Evolutionary conservation across 2,329 filamentous ascomycete genomes (phyloP).

Genomic region (Neonectria faginata): DNA sequence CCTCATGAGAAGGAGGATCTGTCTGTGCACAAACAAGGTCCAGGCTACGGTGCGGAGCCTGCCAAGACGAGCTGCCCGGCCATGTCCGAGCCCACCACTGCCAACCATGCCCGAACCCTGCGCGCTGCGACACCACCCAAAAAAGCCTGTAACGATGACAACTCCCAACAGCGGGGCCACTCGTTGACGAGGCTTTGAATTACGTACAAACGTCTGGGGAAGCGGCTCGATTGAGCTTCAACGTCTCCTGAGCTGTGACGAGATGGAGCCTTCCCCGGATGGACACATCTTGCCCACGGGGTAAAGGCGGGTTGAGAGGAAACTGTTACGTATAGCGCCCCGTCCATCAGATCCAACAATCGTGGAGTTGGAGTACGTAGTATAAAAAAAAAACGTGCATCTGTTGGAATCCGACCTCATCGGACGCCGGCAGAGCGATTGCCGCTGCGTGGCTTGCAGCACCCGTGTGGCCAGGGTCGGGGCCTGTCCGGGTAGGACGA

Average conservation of each 20-base stretch:
- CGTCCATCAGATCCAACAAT: slow-evolving; percentile 35
- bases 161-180: slow-evolving; percentile 31
- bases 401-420: slow-evolving; percentile 19
- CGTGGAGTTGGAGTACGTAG: slow-evolving; percentile 34
- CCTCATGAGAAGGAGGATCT: slow-evolving; percentile 5
- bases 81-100: slow-evolving; percentile 41
- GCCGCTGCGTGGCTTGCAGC: slow-evolving; percentile 34
- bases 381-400: slow-evolving; percentile 25
- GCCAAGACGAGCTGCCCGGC: slow-evolving; percentile 36
- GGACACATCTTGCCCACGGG: slow-evolving; percentile 39
- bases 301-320: slow-evolving; percentile 35
- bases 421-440: slow-evolving; percentile 32
- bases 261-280: slow-evolving; percentile 45
- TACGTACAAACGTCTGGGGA: slow-evolving; percentile 43
- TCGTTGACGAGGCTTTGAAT: slow-evolving; percentile 32
- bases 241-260: slow-evolving; percentile 24
- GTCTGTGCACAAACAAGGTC: slow-evolving; percentile 26
- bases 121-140: slow-evolving; percentile 19
- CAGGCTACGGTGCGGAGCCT: slow-evolving; percentile 30
- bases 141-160: slow-evolving; percentile 34
- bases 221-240: slow-evolving; percentile 29
- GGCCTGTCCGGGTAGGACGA: slow-evolving; percentile 29
- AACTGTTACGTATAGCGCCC: slow-evolving; percentile 44
- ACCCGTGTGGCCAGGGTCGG: slow-evolving; percentile 27
- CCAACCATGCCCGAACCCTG: slow-evolving; percentile 29